phyloP scores from a whole-genome alignment of 2,329 filamentous ascomycete species.

The Pestalotiopsis sp. region DNA sequence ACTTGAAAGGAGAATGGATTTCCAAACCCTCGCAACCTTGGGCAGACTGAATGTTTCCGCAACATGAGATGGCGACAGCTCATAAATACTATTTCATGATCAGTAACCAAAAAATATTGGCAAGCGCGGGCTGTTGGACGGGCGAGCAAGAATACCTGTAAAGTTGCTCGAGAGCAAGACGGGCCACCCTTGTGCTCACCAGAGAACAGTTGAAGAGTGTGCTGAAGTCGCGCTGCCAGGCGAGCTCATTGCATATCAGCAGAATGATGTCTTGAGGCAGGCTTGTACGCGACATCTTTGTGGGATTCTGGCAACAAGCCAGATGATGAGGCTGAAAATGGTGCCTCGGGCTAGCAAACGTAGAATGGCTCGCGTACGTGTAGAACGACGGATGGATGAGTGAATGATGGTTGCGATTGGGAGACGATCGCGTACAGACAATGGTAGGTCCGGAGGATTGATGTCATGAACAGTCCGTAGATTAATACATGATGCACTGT shows the following conservation, averaged over 20 bases:
- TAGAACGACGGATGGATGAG: background rate
- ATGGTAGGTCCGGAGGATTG: background rate
- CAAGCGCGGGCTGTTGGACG: background rate
- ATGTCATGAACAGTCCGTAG: background rate
- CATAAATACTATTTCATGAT: conserved; percentile 43
- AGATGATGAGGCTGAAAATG: background rate
- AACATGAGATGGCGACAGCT: conserved; percentile 45
- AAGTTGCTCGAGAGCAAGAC: conserved; percentile 61
- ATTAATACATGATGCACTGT: background rate
- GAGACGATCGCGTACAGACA: background rate
- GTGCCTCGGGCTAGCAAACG: background rate
- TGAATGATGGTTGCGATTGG: background rate
- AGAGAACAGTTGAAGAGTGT: conserved; percentile 63
- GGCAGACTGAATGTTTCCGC: conserved; percentile 42
- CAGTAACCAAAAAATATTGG: conserved; percentile 16
- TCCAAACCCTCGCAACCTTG: conserved; percentile 69
- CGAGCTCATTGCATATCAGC: conserved; percentile 63
- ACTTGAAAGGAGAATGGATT: conserved; percentile 68
- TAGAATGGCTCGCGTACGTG: conserved; percentile 3
- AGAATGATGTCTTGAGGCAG: conserved; percentile 64
- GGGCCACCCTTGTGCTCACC: conserved; percentile 57
- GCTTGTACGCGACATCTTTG: conserved; percentile 20
- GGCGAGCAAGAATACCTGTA: conserved; percentile 54
- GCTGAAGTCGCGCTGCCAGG: conserved; percentile 56
- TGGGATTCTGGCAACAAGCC: no score